Conservation (phyloP, 2,329 filamentous ascomycete species). For the Colletotrichum sp. region DNA sequence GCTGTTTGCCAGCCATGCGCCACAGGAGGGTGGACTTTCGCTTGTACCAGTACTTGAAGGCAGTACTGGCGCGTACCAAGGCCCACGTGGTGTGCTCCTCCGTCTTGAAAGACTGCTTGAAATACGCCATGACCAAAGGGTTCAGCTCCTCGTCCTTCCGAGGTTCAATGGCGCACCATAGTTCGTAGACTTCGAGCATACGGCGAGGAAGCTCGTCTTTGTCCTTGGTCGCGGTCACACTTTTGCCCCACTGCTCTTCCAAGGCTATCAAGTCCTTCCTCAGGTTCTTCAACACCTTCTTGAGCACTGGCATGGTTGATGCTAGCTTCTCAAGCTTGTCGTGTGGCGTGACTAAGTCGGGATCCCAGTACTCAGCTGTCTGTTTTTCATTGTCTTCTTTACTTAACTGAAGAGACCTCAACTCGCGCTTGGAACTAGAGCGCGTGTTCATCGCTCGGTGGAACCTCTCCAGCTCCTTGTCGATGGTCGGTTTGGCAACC, state of each 20-base stretch:
- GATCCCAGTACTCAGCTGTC: conserved; percentile 33
- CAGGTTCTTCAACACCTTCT: conserved; percentile 36
- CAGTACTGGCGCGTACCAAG: conserved; percentile 53
- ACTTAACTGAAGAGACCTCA: background rate
- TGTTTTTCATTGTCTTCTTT: background rate
- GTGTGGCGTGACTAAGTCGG: conserved; percentile 36
- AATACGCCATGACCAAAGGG: conserved; percentile 25
- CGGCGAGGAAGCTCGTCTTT: conserved; percentile 27
- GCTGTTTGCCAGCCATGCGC: conserved; percentile 52
- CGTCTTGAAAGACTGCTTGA: conserved; percentile 31
- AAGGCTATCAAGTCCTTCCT: conserved; percentile 34
- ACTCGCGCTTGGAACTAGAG: background rate
- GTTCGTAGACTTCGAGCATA: conserved; percentile 39
- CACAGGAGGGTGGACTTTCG: conserved; percentile 41
- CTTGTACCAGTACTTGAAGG: conserved; percentile 44
- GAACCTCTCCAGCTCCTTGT: conserved; percentile 38
- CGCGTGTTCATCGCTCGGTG: conserved; percentile 19
- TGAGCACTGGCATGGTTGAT: conserved; percentile 29
- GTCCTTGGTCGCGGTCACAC: background rate
- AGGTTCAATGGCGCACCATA: conserved; percentile 47
- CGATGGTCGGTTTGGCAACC: conserved; percentile 49
- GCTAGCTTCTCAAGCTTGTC: conserved; percentile 36
- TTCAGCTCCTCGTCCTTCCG: background rate
- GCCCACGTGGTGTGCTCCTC: conserved; percentile 39
- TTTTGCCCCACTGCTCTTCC: conserved; percentile 33